phyloP scores from a whole-genome alignment of 306 rosid species.

The Fragaria iinumae region DNA sequence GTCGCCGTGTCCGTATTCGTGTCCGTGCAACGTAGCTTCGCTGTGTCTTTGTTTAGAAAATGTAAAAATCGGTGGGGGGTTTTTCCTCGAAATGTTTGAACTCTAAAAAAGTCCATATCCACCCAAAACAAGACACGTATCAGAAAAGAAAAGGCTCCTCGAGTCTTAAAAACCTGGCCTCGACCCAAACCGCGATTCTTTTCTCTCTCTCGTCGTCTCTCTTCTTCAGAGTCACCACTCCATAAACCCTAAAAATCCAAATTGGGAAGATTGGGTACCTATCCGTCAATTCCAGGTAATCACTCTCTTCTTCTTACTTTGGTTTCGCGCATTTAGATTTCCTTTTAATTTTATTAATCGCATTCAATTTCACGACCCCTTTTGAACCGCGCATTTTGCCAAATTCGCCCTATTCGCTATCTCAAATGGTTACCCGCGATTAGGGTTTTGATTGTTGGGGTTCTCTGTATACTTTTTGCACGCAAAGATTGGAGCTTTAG shows the following conservation, averaged over 20 bases:
- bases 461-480: neutral
- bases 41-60: too few species aligned
- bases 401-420: neutral
- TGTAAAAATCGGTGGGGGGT: too few species aligned
- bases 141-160: neutral
- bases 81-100: too few species aligned
- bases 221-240: neutral
- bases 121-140: too few species aligned
- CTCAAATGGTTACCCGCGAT: too few species aligned
- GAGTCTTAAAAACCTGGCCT: neutral
- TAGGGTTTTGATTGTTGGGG: neutral
- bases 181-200: neutral
- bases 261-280: neutral
- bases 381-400: neutral
- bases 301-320: neutral
- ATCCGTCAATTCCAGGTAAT: conserved; percentile 8
- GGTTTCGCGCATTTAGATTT: neutral
- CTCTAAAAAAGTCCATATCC: too few species aligned
- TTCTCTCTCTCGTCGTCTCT: neutral
- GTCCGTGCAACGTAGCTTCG: too few species aligned
- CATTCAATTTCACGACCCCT: neutral
- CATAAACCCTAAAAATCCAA: conserved; percentile 27
- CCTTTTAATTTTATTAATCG: neutral
- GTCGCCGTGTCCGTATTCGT: too few species aligned
- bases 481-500: neutral